Percentiles rank a stretch among this genome's conserved stretches.
Conservation (phyloP, 441 rosid species). For the Rhodomyrtus psidioides region DNA sequence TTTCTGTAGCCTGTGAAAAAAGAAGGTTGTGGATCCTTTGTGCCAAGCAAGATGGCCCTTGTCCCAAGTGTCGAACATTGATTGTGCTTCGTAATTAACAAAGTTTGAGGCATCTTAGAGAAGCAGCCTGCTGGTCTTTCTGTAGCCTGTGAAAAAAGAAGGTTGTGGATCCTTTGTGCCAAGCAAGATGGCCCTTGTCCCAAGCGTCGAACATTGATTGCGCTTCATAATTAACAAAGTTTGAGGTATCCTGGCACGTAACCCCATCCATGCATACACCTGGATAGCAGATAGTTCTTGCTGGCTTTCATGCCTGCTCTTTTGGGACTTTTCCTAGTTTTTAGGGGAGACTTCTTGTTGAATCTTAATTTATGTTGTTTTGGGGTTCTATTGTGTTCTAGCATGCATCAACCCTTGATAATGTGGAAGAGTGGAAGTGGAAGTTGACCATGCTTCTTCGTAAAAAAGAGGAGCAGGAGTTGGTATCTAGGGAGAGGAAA, state of each 20-base stretch:
- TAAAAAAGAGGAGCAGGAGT: slow-evolving; percentile 65
- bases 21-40: background rate
- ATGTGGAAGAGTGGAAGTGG: slow-evolving; percentile 78
- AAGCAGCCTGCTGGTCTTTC: background rate
- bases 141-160: background rate
- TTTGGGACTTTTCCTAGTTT: background rate
- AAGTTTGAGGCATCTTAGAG: background rate
- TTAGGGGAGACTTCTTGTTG: background rate
- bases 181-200: background rate
- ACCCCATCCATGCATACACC: background rate
- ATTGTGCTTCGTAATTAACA: background rate
- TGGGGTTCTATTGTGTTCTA: slow-evolving; percentile 17
- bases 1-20: background rate
- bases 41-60: background rate
- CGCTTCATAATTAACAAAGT: background rate
- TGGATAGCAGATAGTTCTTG: background rate
- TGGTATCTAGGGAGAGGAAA: slow-evolving; percentile 82
- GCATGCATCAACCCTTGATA: slow-evolving; percentile 74
- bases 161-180: background rate
- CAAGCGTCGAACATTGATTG: background rate
- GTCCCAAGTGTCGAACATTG: background rate
- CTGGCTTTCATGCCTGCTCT: background rate
- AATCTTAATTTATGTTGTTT: background rate
- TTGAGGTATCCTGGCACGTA: background rate
- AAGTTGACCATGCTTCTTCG: slow-evolving; percentile 85